Evolutionary conservation across 495 filamentous ascomycete genomes (phyloP).

Genomic region (Trichodelitschia bisporula): DNA sequence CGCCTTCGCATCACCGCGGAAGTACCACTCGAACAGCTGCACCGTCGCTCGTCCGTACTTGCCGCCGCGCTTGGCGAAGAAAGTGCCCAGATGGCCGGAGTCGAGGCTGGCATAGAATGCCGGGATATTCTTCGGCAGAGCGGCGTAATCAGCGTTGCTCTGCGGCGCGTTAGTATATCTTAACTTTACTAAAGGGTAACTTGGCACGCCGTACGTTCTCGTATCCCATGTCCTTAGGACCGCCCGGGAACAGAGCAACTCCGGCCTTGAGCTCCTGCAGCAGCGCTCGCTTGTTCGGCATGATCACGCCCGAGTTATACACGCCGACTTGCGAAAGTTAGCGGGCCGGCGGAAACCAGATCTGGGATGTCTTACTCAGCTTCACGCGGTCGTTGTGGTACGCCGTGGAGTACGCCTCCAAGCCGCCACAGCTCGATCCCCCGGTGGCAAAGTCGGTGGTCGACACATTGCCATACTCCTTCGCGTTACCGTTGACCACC

Average conservation of each 20-base stretch:
- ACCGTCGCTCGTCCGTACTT: slow-evolving; percentile 6
- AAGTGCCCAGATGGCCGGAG: slow-evolving; percentile 5
- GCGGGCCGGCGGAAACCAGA: too few species aligned
- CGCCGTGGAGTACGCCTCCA: slow-evolving; percentile 5
- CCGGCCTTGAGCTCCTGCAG: slow-evolving; percentile 6
- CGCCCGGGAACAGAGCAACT: slow-evolving; percentile 5
- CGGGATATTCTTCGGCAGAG: slow-evolving; percentile 2
- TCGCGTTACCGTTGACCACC: slow-evolving; percentile 4
- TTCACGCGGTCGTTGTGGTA: slow-evolving; percentile 6
- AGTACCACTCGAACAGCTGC: slow-evolving; percentile 5
- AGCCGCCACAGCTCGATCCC: slow-evolving; percentile 5
- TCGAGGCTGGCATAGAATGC: slow-evolving; percentile 5
- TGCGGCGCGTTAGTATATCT: not conserved
- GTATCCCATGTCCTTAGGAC: slow-evolving; percentile 5
- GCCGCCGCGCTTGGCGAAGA: slow-evolving; percentile 3
- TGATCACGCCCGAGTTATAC: slow-evolving; percentile 6
- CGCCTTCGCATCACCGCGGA: slow-evolving; percentile 7
- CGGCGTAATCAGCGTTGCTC: slow-evolving; percentile 3
- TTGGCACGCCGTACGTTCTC: slow-evolving; percentile 2
- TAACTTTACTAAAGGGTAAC: too few species aligned
- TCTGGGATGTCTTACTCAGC: too few species aligned
- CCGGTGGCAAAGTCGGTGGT: slow-evolving; percentile 3
- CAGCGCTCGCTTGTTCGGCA: slow-evolving; percentile 4
- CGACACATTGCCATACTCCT: slow-evolving; percentile 5
- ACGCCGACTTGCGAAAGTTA: too few species aligned